Evolutionary conservation across 2,329 filamentous ascomycete genomes (phyloP).

Genomic region (Myriosclerotinia duriaeana): DNA sequence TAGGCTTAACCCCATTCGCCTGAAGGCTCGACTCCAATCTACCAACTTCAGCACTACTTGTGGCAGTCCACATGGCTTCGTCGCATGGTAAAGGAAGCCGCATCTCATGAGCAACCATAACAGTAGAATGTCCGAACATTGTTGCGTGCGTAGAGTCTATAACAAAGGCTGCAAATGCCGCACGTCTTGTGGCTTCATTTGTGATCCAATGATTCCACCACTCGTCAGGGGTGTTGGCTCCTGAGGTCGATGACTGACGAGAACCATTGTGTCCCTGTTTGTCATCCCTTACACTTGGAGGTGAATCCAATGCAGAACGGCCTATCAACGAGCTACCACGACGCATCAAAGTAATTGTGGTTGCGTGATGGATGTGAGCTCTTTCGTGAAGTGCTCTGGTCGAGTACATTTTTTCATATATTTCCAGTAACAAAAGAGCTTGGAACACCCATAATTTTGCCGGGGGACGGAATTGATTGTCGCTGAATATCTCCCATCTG

Average conservation of each 20-base stretch:
- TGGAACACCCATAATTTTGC: slow-evolving; percentile 97
- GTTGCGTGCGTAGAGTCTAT: slow-evolving; percentile 95
- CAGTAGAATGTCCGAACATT: slow-evolving; percentile 96
- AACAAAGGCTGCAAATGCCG: slow-evolving; percentile 90
- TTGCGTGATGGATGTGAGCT: slow-evolving; percentile 95
- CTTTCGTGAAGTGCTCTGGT: slow-evolving; percentile 88
- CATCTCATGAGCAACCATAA: slow-evolving; percentile 97
- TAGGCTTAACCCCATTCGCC: slow-evolving; percentile 78
- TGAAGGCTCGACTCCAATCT: slow-evolving; percentile 78
- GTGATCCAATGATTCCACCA: slow-evolving; percentile 98
- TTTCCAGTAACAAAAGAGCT: slow-evolving; percentile 79
- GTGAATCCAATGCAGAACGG: slow-evolving; percentile 79
- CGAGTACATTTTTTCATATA: slow-evolving; percentile 98
- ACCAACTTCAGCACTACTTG: slow-evolving; percentile 81
- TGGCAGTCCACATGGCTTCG: slow-evolving; percentile 88
- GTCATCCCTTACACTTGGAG: slow-evolving; percentile 62
- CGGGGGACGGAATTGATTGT: slow-evolving; percentile 83
- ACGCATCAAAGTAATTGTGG: slow-evolving; percentile 92
- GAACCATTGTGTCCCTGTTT: slow-evolving; percentile 51
- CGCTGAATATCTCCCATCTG: slow-evolving; percentile 92
- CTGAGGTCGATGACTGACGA: slow-evolving; percentile 61
- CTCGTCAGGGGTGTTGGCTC: slow-evolving; percentile 73
- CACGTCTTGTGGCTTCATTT: slow-evolving; percentile 84
- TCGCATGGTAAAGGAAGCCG: slow-evolving; percentile 88
- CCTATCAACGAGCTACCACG: slow-evolving; percentile 88